phyloP scores from a whole-genome alignment of 2,329 filamentous ascomycete genomes.

The Hymenoscyphus occultus region DNA sequence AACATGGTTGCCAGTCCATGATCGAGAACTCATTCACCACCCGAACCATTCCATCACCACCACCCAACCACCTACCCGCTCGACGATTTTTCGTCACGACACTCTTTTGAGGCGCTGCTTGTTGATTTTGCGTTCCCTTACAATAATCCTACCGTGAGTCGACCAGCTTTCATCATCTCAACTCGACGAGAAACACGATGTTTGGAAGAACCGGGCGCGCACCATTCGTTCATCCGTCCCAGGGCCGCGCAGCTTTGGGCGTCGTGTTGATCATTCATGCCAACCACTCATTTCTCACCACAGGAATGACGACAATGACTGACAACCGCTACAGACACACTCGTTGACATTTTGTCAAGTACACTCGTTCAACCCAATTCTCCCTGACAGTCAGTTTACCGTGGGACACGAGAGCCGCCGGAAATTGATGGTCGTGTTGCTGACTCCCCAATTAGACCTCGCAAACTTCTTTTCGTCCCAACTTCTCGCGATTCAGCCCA shows the following conservation, averaged over 20 bases:
- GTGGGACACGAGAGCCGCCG: constrained; percentile 1
- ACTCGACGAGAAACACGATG: constrained; percentile 5
- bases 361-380: constrained; percentile 51
- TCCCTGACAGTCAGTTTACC: constrained; percentile 48
- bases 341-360: constrained; percentile 58
- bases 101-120: constrained; percentile 34
- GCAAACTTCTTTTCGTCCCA: constrained; percentile 21
- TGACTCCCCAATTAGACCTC: constrained; percentile 27
- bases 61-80: constrained; percentile 18
- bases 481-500: constrained; percentile 10
- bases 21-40: constrained; percentile 13
- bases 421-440: constrained; percentile 12
- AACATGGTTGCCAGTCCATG: constrained; percentile 35
- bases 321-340: constrained; percentile 38
- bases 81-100: constrained; percentile 38
- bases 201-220: background rate
- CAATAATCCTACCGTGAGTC: constrained; percentile 35
- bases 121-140: constrained; percentile 27
- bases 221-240: constrained; percentile 8
- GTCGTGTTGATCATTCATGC: constrained; percentile 31
- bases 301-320: constrained; percentile 17
- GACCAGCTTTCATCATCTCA: constrained; percentile 8
- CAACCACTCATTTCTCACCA: constrained; percentile 9
- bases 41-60: constrained; percentile 3
- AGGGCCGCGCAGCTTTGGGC: constrained; percentile 7